Evolutionary conservation across 2,329 filamentous ascomycete genomes (phyloP), one percentile per base, ranked within the genome.

Genomic region (Cercospora sojina): DNA sequence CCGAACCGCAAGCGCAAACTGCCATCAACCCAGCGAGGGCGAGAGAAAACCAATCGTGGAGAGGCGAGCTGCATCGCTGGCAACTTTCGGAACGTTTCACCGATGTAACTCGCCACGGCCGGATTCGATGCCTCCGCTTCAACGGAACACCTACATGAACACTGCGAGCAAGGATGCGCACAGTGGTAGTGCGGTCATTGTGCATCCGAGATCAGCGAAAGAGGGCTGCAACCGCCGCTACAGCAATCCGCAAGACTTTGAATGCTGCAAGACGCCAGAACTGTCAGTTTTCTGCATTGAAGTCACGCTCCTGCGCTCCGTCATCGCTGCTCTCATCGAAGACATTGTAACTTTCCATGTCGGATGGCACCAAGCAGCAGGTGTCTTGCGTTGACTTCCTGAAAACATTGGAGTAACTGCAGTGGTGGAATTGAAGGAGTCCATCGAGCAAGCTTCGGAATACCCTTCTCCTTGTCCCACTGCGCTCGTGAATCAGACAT

Each of bases 1-100:
- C 13, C 58, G 27, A 61, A 61, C 58, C 38, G 38, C 58, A 61
- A 61, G 38, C 58, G 58, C 41, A 47, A 61, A 61, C 38, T n/a
- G 38, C 32, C 58, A 61, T 43, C 38, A 31, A 29, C 7, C 35
- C 38, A 43, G 58, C 58, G 41, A 61, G 12, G 56, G 56, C 27
- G 29, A 7, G 29, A 31, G 29, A 31, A 31, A 31, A 31, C 10
- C n/a, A 23, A 31, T 38, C 32, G 56, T 27, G 56, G 56, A 59
- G n/a, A 38, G 29, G 56, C 32, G 56, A 41, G 31, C 56, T 23
- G 31, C 27, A 38, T 38, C 56, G 56, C 56, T 59, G 56, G 56
- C 56, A 59, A 31, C 56, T 35, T 59, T 59, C 56, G n/a, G 29
- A 41, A 59, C 8, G 56, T 35, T 41, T 23, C 12, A 59, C 23